phyloP scores from a whole-genome alignment of 345 rosid genomes.

The Populus davidiana region DNA sequence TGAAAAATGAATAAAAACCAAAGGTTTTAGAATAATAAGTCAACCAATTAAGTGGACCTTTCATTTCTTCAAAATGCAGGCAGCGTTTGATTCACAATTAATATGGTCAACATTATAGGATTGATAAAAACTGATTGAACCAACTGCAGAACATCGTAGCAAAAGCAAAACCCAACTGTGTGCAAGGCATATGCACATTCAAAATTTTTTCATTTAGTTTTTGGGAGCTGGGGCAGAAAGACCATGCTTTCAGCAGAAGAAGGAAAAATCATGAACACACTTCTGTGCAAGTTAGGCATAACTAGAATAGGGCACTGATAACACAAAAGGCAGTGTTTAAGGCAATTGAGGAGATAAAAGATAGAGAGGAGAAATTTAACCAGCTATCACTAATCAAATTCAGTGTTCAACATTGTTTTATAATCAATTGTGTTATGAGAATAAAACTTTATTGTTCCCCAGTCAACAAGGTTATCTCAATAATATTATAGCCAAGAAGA shows the following conservation, averaged over 20 bases:
- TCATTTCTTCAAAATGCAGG: not conserved
- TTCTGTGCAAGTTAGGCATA: not conserved
- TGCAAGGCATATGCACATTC: not conserved
- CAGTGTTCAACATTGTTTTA: not conserved
- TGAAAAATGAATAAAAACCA: slow-evolving; percentile 12
- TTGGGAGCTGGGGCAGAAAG: not conserved
- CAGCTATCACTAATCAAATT: not conserved
- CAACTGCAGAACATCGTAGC: not conserved
- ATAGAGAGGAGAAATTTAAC: not conserved
- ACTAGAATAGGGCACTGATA: not conserved
- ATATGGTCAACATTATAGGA: not conserved
- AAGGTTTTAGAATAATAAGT: not conserved
- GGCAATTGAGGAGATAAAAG: not conserved
- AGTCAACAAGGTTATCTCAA: not conserved
- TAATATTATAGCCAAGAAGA: not conserved
- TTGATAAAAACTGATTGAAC: not conserved
- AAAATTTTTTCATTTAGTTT: not conserved
- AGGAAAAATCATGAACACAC: not conserved
- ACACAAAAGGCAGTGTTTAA: not conserved
- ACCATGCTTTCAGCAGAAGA: not conserved
- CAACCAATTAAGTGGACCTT: not conserved
- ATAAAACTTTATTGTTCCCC: not conserved
- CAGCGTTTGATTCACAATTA: not conserved
- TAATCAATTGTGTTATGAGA: not conserved
- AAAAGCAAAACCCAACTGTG: not conserved